phyloP scores from a whole-genome alignment of 805 yeast genomes.

The Hanseniaspora guilliermondii region DNA sequence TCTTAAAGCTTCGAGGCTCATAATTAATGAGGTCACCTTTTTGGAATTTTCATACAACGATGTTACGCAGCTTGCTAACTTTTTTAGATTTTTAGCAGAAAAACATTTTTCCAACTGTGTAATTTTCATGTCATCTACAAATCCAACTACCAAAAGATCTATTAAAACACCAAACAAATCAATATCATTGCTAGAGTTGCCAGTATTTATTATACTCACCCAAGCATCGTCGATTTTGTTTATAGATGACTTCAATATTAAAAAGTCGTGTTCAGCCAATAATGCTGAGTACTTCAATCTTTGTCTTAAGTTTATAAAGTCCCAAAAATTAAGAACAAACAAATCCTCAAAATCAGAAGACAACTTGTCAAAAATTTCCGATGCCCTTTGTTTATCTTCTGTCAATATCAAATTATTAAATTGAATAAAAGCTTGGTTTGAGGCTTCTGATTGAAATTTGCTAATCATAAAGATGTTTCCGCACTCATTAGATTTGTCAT shows the following conservation, averaged over 20 bases:
- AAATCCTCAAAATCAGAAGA: neutral
- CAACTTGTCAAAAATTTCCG: neutral
- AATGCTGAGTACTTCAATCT: neutral
- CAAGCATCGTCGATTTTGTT: neutral
- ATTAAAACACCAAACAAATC: neutral
- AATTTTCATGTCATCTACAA: neutral
- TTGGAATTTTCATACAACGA: neutral
- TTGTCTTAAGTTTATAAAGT: neutral
- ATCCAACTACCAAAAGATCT: neutral
- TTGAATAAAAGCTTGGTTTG: neutral
- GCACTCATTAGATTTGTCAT: neutral
- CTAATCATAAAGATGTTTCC: neutral
- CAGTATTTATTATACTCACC: neutral
- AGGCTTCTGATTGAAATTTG: neutral
- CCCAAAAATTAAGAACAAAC: neutral
- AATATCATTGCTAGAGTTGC: neutral
- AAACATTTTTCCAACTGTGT: neutral
- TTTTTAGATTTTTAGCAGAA: neutral
- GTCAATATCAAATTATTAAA: neutral
- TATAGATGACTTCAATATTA: neutral
- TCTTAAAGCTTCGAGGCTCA: neutral
- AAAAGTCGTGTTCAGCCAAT: neutral
- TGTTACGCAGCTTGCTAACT: neutral
- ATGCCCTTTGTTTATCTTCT: neutral
- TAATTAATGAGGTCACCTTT: neutral